Conservation (phyloP, 495 filamentous ascomycete genomes). For the Staphylotrichum longicolle region DNA sequence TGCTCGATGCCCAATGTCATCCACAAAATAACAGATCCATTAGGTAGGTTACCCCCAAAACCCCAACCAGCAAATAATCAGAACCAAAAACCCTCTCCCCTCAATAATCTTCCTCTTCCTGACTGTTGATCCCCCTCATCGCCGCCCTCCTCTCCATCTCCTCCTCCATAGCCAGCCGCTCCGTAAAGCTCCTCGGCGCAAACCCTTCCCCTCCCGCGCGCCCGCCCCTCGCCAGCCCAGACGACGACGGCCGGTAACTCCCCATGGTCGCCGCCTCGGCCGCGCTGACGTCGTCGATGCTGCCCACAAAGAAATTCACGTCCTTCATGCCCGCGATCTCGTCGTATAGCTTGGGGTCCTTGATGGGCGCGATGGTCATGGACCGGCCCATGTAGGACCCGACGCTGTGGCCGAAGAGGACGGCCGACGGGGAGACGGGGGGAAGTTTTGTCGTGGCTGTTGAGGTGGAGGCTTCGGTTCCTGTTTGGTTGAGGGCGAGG, state of each 20-base stretch:
- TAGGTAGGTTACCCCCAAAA: too few relatives aligned
- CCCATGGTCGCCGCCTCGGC: constrained; percentile 39
- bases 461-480: neutral
- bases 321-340: constrained; percentile 47
- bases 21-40: neutral
- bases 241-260: constrained; percentile 39
- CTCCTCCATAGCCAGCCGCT: constrained; percentile 47
- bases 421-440: constrained; percentile 29
- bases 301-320: constrained; percentile 46
- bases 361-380: constrained; percentile 35
- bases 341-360: constrained; percentile 42
- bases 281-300: constrained; percentile 43
- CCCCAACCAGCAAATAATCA: too few relatives aligned
- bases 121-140: constrained; percentile 1
- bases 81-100: neutral
- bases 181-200: constrained; percentile 43
- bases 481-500: neutral
- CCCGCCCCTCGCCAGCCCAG: constrained; percentile 28
- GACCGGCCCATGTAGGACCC: constrained; percentile 48
- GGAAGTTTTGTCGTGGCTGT: constrained; percentile 6
- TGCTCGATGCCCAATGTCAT: too few relatives aligned
- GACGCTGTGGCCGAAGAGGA: constrained; percentile 30
- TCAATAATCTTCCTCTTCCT: neutral
- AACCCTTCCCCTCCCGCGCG: constrained; percentile 20
- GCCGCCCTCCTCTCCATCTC: constrained; percentile 31